Percentiles rank a stretch among this genome's conserved stretches.
phyloP scores from a whole-genome alignment of 305 asterid species.

The Fraxinus latifolia region DNA sequence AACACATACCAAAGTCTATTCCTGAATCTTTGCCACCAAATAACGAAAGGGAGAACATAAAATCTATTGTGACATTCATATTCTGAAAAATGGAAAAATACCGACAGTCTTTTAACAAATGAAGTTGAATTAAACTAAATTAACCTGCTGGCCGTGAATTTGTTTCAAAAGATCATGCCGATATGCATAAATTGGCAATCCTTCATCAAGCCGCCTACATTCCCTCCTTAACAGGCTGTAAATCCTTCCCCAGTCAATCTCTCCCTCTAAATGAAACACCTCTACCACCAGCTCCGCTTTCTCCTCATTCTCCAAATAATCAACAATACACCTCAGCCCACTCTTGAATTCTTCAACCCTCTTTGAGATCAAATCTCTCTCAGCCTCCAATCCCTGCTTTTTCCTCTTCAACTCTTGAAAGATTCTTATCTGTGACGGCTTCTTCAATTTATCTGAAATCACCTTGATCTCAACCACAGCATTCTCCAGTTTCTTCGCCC shows the following conservation, averaged over 20 bases:
- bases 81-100: not conserved
- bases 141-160: constrained; percentile 66
- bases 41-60: not conserved
- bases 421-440: not conserved
- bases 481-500: constrained; percentile 39
- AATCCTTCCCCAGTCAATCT: constrained; percentile 55
- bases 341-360: constrained; percentile 61
- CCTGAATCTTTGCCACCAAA: not conserved
- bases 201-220: constrained; percentile 70
- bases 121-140: constrained; percentile 36
- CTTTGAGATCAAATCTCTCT: constrained; percentile 43
- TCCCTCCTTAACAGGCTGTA: constrained; percentile 66
- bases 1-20: not conserved
- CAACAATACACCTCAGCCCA: constrained; percentile 46
- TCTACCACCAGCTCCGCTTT: constrained; percentile 24
- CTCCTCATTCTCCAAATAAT: constrained; percentile 41
- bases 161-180: constrained; percentile 47
- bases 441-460: constrained; percentile 4
- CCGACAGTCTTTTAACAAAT: not conserved
- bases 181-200: constrained; percentile 70
- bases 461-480: constrained; percentile 29
- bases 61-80: not conserved
- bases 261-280: constrained; percentile 39
- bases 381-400: constrained; percentile 41
- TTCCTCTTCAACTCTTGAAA: constrained; percentile 26